Conservation (phyloP, 208 protist genomes). For the Trypanosoma brucei region DNA sequence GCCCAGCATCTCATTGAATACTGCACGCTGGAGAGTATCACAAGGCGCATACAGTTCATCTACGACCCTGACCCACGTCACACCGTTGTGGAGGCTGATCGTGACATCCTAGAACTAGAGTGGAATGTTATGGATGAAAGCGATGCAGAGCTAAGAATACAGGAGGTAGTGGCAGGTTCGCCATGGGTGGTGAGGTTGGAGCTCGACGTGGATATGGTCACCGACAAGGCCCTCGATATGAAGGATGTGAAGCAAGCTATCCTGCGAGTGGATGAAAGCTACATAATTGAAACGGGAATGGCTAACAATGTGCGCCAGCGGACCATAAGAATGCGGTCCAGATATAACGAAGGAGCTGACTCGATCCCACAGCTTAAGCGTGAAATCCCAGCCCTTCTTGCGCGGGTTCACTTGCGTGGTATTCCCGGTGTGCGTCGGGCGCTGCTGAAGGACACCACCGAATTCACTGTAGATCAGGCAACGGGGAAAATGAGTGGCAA, state of each 20-base stretch:
- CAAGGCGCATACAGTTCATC: conserved; percentile 92
- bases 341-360: conserved; percentile 37
- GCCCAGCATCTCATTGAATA: conserved; percentile 93
- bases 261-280: conserved; percentile 68
- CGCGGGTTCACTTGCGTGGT: conserved; percentile 86
- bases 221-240: conserved; percentile 92
- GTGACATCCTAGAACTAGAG: conserved; percentile 61
- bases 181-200: conserved; percentile 96
- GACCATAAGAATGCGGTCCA: conserved; percentile 90
- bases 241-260: conserved; percentile 92
- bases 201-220: conserved; percentile 89
- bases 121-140: conserved; percentile 58
- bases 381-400: conserved; percentile 60
- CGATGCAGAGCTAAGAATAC: conserved; percentile 36
- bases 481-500: conserved; percentile 48
- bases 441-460: conserved; percentile 60
- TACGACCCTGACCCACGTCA: conserved; percentile 95
- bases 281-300: conserved; percentile 87
- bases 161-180: conserved; percentile 48
- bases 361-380: conserved; percentile 61
- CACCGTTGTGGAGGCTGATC: conserved; percentile 94
- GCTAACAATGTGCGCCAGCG: conserved; percentile 90
- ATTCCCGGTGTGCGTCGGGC: conserved; percentile 95
- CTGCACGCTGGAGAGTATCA: conserved; percentile 92
- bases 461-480: conserved; percentile 42